Evolutionary conservation across 139 green algal species (phyloP).

Genomic region (Astrephomene gubernaculifera): DNA sequence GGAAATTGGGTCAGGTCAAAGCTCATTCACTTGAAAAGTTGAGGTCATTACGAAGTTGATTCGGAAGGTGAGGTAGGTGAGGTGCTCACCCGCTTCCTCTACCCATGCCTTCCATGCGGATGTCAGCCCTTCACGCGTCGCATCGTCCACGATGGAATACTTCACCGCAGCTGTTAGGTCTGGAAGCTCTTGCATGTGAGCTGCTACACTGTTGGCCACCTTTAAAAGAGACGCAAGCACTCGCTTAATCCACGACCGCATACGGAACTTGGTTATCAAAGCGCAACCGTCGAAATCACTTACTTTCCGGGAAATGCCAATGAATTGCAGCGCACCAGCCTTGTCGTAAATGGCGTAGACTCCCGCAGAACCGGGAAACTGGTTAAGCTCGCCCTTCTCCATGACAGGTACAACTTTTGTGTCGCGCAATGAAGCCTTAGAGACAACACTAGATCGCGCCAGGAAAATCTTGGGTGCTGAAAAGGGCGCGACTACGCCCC

Average conservation of each 20-base stretch:
- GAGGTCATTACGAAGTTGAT: no score
- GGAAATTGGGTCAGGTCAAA: no score
- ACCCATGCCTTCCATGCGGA: conserved; percentile 90
- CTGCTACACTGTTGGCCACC: conserved; percentile 76
- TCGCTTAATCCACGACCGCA: no score
- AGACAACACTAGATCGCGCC: not conserved
- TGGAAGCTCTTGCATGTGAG: conserved; percentile 79
- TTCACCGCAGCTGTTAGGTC: conserved; percentile 73
- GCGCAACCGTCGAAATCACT: no score
- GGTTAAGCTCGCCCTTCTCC: conserved; percentile 53
- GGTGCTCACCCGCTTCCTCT: conserved; percentile 73
- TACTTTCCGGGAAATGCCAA: conserved; percentile 77
- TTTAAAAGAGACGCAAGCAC: no score
- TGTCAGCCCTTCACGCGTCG: conserved; percentile 76
- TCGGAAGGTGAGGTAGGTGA: no score
- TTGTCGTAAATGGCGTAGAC: conserved; percentile 82
- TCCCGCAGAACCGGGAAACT: conserved; percentile 60
- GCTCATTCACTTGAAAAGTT: no score
- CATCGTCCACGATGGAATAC: conserved; percentile 62
- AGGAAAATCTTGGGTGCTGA: not conserved
- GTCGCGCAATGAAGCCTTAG: not conserved
- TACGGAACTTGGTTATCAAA: no score
- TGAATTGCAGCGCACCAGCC: conserved; percentile 67
- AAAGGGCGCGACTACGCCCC: not conserved
- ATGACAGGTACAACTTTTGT: conserved; percentile 35